phyloP scores from a whole-genome alignment of 2,329 filamentous ascomycete species.

The Fusarium algeriense region DNA sequence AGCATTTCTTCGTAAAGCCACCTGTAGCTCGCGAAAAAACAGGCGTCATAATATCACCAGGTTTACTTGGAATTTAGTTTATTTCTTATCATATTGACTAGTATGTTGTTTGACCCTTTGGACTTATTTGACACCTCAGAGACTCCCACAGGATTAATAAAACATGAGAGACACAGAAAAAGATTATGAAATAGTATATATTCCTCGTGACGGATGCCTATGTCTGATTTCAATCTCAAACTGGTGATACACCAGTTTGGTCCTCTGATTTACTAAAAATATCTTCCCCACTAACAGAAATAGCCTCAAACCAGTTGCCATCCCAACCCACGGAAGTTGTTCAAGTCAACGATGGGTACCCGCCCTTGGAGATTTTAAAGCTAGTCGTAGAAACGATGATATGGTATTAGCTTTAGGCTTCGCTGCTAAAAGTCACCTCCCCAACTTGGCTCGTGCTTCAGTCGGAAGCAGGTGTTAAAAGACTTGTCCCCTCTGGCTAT shows the following conservation, averaged over 20 bases:
- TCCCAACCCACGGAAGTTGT: background rate
- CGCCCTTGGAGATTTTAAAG: background rate
- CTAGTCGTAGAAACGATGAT: background rate
- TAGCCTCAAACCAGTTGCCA: background rate
- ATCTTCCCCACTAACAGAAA: background rate
- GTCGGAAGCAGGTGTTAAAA: background rate
- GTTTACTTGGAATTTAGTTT: accelerated
- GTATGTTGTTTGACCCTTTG: background rate
- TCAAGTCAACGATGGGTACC: background rate
- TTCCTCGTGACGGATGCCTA: too few species aligned
- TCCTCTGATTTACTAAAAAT: background rate
- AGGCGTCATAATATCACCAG: too few species aligned
- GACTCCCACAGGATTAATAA: background rate
- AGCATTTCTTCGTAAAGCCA: too few species aligned
- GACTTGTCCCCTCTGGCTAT: background rate
- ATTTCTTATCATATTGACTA: too few species aligned
- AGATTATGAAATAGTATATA: background rate
- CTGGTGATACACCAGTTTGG: background rate
- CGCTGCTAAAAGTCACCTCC: background rate
- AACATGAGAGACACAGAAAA: too few species aligned
- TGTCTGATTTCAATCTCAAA: background rate
- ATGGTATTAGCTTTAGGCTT: background rate
- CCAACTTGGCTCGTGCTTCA: background rate
- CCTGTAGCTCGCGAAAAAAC: too few species aligned
- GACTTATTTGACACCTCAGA: background rate